Percentiles rank a stretch among this genome's conserved stretches.
Conservation (phyloP, 805 yeast species). For the Metschnikowia hibisci region DNA sequence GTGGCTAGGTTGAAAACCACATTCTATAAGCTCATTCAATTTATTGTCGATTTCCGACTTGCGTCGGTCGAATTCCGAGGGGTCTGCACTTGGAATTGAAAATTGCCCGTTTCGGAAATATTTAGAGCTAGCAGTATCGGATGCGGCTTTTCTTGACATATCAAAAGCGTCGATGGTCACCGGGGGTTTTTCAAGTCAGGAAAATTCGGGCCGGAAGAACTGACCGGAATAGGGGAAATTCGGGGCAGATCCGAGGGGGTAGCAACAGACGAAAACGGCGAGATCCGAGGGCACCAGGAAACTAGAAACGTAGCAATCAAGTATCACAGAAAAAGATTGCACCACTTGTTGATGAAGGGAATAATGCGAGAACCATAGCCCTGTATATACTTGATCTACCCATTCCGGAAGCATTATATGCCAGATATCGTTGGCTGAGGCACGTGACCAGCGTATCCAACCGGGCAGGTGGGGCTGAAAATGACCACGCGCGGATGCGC, state of each 20-base stretch:
- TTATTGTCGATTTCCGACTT: slow-evolving; percentile 24
- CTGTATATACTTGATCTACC: too few species aligned
- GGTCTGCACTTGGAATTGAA: slow-evolving; percentile 36
- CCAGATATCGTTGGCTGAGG: too few species aligned
- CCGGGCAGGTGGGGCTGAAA: neutral
- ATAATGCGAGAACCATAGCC: too few species aligned
- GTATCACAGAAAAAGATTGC: too few species aligned
- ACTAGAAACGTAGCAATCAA: too few species aligned
- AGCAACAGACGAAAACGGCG: too few species aligned
- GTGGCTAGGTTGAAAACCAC: slow-evolving; percentile 25
- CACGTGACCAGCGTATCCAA: too few species aligned
- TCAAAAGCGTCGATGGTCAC: neutral
- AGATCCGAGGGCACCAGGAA: too few species aligned
- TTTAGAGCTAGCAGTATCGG: slow-evolving; percentile 5
- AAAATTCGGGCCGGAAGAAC: too few species aligned
- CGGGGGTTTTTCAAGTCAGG: neutral
- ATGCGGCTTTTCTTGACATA: slow-evolving; percentile 7
- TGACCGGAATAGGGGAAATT: neutral
- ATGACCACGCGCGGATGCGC: neutral
- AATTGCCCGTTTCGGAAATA: slow-evolving; percentile 3
- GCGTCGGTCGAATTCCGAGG: slow-evolving; percentile 29
- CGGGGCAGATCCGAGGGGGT: too few species aligned
- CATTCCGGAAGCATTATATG: too few species aligned
- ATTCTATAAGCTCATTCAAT: slow-evolving; percentile 30
- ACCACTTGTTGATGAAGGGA: too few species aligned